A percentile compares a stretch with the other conserved stretches of the same genome.
Evolutionary conservation across 2,329 filamentous ascomycete genomes (phyloP).

Genomic region (Colletotrichum simmondsii): DNA sequence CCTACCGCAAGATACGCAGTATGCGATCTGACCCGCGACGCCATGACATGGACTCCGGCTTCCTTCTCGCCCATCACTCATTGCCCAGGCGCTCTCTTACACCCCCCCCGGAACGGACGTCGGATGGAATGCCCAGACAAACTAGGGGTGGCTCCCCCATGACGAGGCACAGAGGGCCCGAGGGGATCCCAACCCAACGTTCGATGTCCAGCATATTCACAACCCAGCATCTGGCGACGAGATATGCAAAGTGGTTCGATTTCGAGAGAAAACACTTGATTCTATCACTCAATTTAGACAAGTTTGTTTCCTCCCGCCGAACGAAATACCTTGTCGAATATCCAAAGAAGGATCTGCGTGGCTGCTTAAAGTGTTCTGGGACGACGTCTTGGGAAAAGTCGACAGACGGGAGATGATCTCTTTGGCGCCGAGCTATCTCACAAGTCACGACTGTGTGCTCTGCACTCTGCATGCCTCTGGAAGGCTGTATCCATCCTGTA

Average conservation of each 20-base stretch:
- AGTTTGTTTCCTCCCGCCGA: constrained; percentile 30
- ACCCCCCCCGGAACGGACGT: constrained; percentile 26
- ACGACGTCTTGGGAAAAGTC: constrained; percentile 9
- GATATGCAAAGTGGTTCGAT: constrained; percentile 42
- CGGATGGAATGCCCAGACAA: constrained; percentile 33
- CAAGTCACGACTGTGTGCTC: neutral
- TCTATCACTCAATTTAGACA: constrained; percentile 28
- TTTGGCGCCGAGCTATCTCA: neutral
- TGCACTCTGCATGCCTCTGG: neutral
- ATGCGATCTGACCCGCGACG: constrained; percentile 31
- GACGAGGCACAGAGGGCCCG: constrained; percentile 23
- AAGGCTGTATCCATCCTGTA: neutral
- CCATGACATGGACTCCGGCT: constrained; percentile 29
- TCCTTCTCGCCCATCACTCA: constrained; percentile 17
- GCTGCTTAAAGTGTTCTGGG: constrained; percentile 20
- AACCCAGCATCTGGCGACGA: constrained; percentile 37
- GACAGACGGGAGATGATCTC: constrained; percentile 19
- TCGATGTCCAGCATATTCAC: constrained; percentile 38
- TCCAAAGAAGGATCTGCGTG: constrained; percentile 27
- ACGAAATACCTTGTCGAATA: constrained; percentile 18
- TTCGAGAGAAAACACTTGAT: constrained; percentile 42
- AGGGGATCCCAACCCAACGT: constrained; percentile 38
- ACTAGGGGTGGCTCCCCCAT: constrained; percentile 15
- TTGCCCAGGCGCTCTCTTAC: constrained; percentile 29
- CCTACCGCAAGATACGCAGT: constrained; percentile 28